A percentile compares a stretch with the other conserved stretches of the same genome.
Evolutionary conservation across 768 basidiomycete species (phyloP).

Genomic region (Boletus reticulatus): DNA sequence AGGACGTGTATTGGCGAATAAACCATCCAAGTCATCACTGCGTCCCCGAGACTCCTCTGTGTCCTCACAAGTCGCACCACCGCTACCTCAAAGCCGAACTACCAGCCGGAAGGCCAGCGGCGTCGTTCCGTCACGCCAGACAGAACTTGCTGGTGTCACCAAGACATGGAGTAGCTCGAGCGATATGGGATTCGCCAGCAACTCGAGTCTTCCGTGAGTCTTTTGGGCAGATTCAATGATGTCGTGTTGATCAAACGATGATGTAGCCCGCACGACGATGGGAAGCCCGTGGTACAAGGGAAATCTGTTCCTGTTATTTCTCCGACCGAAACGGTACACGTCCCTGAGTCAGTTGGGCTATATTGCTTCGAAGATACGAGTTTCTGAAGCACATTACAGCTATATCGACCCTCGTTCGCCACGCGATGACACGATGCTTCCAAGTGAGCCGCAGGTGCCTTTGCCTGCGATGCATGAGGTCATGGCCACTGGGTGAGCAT

Average conservation of each 20-base stretch:
- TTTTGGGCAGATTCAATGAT: background rate
- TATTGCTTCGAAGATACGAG: background rate
- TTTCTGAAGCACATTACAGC: constrained; percentile 7
- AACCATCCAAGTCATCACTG: constrained; percentile 24
- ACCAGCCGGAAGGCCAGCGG: constrained; percentile 28
- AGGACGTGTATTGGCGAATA: constrained; percentile 16
- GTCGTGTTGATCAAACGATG: background rate
- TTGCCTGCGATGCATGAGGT: constrained; percentile 36
- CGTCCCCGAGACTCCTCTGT: constrained; percentile 25
- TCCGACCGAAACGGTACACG: constrained; percentile 28
- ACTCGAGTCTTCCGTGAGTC: constrained; percentile 19
- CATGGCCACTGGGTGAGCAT: constrained; percentile 23
- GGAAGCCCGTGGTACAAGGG: constrained; percentile 10
- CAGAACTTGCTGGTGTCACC: constrained; percentile 29
- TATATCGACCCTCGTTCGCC: constrained; percentile 31
- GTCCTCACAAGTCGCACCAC: constrained; percentile 23
- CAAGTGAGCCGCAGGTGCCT: constrained; percentile 28
- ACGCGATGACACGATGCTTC: constrained; percentile 29
- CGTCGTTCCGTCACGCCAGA: constrained; percentile 23
- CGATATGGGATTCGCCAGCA: constrained; percentile 20
- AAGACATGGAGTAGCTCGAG: constrained; percentile 32
- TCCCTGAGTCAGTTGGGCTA: constrained; percentile 27
- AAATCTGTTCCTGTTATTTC: constrained; percentile 17
- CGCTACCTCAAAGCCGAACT: constrained; percentile 19
- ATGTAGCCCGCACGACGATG: constrained; percentile 25